phyloP scores from a whole-genome alignment of 805 yeast species.

The Clavispora carvajalis region DNA sequence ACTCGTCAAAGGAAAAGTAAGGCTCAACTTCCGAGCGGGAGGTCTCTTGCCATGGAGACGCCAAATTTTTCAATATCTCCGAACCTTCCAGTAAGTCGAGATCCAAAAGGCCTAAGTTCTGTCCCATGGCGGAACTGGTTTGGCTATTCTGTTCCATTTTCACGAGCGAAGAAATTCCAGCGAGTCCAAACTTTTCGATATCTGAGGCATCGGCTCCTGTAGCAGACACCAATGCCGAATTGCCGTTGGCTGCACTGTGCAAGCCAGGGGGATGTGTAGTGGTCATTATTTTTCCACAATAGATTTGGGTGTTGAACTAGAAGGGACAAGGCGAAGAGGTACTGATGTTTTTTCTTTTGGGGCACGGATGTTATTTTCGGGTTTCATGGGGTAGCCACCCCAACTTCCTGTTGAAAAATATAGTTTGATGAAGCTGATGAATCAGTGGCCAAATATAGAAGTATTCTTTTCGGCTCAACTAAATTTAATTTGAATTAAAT shows the following conservation, averaged over 20 bases:
- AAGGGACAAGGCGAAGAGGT: not conserved
- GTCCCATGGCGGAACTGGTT: slow-evolving; percentile 66
- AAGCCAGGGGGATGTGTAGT: slow-evolving; percentile 16
- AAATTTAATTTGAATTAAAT: too few species aligned
- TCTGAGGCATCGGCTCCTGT: slow-evolving; percentile 25
- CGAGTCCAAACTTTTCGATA: slow-evolving; percentile 61
- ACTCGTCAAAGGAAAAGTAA: slow-evolving; percentile 56
- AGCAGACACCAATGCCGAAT: not conserved
- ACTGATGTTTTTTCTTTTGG: not conserved
- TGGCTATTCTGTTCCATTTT: slow-evolving; percentile 60
- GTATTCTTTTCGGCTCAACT: too few species aligned
- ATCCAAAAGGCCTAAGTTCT: slow-evolving; percentile 65
- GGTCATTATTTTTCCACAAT: not conserved
- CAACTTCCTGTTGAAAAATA: too few species aligned
- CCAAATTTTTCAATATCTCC: slow-evolving; percentile 59
- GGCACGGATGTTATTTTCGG: slow-evolving; percentile 1
- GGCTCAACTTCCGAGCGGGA: slow-evolving; percentile 90
- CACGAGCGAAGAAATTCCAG: slow-evolving; percentile 56
- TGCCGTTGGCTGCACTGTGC: slow-evolving; percentile 4
- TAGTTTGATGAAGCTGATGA: too few species aligned
- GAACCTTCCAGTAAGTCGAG: slow-evolving; percentile 47
- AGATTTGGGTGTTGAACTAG: not conserved
- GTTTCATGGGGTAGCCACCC: too few species aligned
- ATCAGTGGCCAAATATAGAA: too few species aligned
- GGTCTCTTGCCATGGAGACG: slow-evolving; percentile 95